A percentile compares a stretch with the other conserved stretches of the same genome.
Evolutionary conservation across 495 filamentous ascomycete species (phyloP).

Genomic region (Aspergillus nanangensis): DNA sequence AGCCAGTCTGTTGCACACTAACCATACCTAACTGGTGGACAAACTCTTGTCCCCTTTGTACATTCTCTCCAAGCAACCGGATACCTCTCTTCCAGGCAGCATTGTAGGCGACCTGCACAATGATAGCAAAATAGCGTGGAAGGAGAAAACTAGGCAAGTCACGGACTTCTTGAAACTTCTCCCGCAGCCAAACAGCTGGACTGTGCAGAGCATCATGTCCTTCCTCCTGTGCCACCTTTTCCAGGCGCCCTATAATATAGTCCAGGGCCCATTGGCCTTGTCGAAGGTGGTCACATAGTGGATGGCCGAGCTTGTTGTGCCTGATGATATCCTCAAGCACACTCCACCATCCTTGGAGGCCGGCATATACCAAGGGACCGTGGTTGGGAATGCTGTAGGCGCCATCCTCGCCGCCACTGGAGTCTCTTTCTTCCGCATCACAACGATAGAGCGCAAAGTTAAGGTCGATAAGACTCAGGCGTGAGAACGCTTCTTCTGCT

Average conservation of each 20-base stretch:
- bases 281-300: slow-evolving; percentile 86
- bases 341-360: slow-evolving; percentile 98
- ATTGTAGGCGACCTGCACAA: slow-evolving; percentile 79
- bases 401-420: slow-evolving; percentile 74
- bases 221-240: slow-evolving; percentile 60
- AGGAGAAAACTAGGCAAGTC: slow-evolving; percentile 82
- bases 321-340: slow-evolving; percentile 77
- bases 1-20: slow-evolving; percentile 82
- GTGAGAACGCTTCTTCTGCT: slow-evolving; percentile 72
- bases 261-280: slow-evolving; percentile 94
- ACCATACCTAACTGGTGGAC: slow-evolving; percentile 82
- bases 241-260: slow-evolving; percentile 75
- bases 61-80: slow-evolving; percentile 69
- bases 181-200: slow-evolving; percentile 72
- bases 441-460: slow-evolving; percentile 92
- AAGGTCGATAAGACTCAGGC: slow-evolving; percentile 70
- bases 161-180: slow-evolving; percentile 79
- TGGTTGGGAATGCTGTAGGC: slow-evolving; percentile 80
- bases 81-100: slow-evolving; percentile 75
- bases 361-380: slow-evolving; percentile 87
- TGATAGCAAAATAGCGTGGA: slow-evolving; percentile 88
- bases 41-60: slow-evolving; percentile 79
- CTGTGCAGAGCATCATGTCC: slow-evolving; percentile 54
- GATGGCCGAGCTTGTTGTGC: slow-evolving; percentile 89
- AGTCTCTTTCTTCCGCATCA: slow-evolving; percentile 86